phyloP scores from a whole-genome alignment of 345 rosid species.

The Corymbia maculata region DNA sequence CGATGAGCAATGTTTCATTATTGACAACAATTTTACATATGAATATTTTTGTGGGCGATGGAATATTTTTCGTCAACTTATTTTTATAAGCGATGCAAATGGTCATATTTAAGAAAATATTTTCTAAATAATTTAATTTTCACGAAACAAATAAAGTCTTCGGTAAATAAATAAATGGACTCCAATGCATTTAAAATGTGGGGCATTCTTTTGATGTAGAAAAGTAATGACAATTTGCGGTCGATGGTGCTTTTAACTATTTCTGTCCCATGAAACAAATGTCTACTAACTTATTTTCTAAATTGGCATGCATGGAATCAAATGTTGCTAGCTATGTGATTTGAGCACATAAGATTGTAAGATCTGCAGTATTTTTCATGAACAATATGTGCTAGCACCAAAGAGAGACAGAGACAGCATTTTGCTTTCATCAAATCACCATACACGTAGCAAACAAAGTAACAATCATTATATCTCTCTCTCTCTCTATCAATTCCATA shows the following conservation, averaged over 20 bases:
- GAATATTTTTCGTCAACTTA: too few relatives aligned
- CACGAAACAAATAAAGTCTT: accelerated
- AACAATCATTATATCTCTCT: background rate
- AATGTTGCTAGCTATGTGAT: background rate
- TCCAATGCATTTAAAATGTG: background rate
- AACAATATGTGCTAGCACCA: background rate
- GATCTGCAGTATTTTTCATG: background rate
- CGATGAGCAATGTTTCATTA: too few relatives aligned
- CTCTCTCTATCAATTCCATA: background rate
- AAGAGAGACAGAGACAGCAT: background rate
- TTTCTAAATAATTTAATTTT: too few relatives aligned
- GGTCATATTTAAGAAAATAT: background rate
- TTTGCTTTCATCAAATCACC: background rate
- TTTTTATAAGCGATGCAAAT: accelerated
- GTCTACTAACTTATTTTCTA: background rate
- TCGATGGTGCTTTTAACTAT: background rate
- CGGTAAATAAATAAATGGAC: background rate
- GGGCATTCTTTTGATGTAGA: background rate
- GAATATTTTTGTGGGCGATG: background rate
- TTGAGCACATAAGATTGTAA: background rate
- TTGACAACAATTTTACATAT: accelerated
- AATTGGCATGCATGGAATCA: background rate
- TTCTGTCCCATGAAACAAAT: background rate
- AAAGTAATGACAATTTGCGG: background rate
- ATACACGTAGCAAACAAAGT: background rate